Evolutionary conservation across 768 basidiomycete species (phyloP).

Genomic region (Suillus occidentalis): DNA sequence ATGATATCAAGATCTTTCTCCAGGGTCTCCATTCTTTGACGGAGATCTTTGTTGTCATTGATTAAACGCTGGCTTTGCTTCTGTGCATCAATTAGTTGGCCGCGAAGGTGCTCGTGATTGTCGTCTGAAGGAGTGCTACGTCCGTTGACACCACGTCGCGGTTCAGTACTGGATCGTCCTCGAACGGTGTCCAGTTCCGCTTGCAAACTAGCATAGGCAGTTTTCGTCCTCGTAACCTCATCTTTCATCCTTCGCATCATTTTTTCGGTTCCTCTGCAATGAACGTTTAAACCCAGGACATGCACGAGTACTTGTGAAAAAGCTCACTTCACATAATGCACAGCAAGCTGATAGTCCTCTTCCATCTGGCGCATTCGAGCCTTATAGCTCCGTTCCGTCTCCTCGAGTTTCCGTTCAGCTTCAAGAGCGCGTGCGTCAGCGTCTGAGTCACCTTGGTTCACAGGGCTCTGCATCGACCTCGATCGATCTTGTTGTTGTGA

Average conservation of each 20-base stretch:
- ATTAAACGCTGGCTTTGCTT: slow-evolving; percentile 71
- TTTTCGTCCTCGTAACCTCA: slow-evolving; percentile 90
- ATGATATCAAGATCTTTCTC: slow-evolving; percentile 74
- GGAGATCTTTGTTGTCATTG: slow-evolving; percentile 75
- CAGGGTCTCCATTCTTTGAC: slow-evolving; percentile 66
- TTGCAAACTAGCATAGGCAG: slow-evolving; percentile 75
- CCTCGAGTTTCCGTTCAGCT: slow-evolving; percentile 75
- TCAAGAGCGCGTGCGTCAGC: slow-evolving; percentile 56
- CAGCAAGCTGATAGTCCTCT: slow-evolving; percentile 93
- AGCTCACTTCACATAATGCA: slow-evolving; percentile 93
- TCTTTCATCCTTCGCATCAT: slow-evolving; percentile 97
- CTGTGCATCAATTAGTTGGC: slow-evolving; percentile 76
- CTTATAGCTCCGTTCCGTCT: slow-evolving; percentile 77
- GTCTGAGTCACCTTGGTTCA: slow-evolving; percentile 36
- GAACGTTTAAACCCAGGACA: slow-evolving; percentile 17
- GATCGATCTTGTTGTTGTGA: slow-evolving; percentile 66
- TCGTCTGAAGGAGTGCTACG: slow-evolving; percentile 82
- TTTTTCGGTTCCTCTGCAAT: slow-evolving; percentile 87
- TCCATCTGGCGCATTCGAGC: slow-evolving; percentile 86
- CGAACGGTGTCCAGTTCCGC: slow-evolving; percentile 75
- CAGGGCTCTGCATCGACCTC: slow-evolving; percentile 59
- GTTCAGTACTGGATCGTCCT: slow-evolving; percentile 55
- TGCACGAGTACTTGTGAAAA: slow-evolving; percentile 17
- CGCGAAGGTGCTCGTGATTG: slow-evolving; percentile 57
- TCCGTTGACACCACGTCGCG: slow-evolving; percentile 63